Percentiles rank a stretch among this genome's conserved stretches.
Evolutionary conservation across 495 filamentous ascomycete genomes (phyloP).

Genomic region (Terfezia boudieri): DNA sequence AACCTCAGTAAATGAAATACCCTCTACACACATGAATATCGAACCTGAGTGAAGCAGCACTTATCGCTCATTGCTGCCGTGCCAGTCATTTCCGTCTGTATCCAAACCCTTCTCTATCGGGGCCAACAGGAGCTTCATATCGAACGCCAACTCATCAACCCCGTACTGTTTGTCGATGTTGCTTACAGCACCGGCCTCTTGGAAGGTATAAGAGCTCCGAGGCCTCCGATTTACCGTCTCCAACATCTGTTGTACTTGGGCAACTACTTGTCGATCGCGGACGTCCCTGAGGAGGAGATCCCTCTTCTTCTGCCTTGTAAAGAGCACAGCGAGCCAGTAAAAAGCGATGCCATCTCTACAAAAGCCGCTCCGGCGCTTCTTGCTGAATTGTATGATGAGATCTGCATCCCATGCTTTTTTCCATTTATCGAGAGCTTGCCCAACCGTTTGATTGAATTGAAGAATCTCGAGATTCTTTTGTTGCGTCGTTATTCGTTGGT

Average conservation of each 20-base stretch:
- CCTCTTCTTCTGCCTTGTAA: conserved; percentile 13
- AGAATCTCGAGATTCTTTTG: not conserved
- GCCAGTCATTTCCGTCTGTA: too few species aligned
- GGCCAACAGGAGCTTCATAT: conserved; percentile 44
- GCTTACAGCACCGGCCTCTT: conserved; percentile 34
- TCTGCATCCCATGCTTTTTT: conserved; percentile 42
- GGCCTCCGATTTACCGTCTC: conserved; percentile 27
- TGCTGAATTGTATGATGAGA: conserved; percentile 38
- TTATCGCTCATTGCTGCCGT: too few species aligned
- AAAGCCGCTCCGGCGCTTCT: conserved; percentile 27
- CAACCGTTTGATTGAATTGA: not conserved
- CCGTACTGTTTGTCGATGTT: conserved; percentile 39
- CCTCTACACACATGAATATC: too few species aligned
- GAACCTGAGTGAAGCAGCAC: too few species aligned
- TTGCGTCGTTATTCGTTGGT: conserved; percentile 8
- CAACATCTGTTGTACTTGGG: conserved; percentile 33
- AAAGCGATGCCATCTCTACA: conserved; percentile 42
- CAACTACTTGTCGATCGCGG: conserved; percentile 28
- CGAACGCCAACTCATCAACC: conserved; percentile 34
- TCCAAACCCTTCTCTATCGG: conserved; percentile 19
- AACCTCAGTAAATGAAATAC: too few species aligned
- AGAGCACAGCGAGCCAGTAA: conserved; percentile 36
- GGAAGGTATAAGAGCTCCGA: conserved; percentile 6
- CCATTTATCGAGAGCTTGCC: conserved; percentile 36
- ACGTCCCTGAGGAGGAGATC: conserved; percentile 11